These are phyloP conservation scores for Ogataea siamensis DNA, from an alignment of 805 yeast genomes.

Conservation along the genomic window DNA sequence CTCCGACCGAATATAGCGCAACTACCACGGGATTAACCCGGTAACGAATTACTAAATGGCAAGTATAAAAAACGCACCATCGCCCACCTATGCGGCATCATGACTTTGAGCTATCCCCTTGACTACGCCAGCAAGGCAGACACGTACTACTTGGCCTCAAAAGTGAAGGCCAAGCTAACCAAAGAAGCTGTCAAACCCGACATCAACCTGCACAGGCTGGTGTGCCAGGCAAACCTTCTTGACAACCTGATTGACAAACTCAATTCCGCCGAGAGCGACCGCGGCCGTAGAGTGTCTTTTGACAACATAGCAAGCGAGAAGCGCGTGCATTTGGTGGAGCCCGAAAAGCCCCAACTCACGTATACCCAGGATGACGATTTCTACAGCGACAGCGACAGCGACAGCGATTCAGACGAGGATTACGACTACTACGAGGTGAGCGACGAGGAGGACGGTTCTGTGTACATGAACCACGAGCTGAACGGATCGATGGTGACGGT, in stretches of 20 bases:
- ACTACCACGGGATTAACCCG: slow-evolving; percentile 1
- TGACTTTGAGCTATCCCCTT: slow-evolving; percentile 5
- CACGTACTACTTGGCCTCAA: slow-evolving; percentile 60
- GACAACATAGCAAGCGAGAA: slow-evolving; percentile 18
- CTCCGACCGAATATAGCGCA: slow-evolving; percentile 9
- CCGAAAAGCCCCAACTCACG: slow-evolving; percentile 12
- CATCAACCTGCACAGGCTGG: slow-evolving; percentile 55
- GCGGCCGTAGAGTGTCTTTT: slow-evolving; percentile 5
- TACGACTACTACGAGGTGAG: slow-evolving; percentile 20
- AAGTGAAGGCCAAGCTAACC: slow-evolving; percentile 62
- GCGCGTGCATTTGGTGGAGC: slow-evolving; percentile 20
- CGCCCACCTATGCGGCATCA: neutral
- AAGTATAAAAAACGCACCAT: slow-evolving; percentile 1
- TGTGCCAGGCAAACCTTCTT: slow-evolving; percentile 68
- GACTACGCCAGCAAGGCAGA: slow-evolving; percentile 35
- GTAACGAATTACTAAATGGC: slow-evolving; percentile 3
- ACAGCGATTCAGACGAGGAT: slow-evolving; percentile 28
- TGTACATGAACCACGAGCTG: slow-evolving; percentile 1
- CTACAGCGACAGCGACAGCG: slow-evolving; percentile 32
- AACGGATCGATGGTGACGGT: slow-evolving; percentile 4
- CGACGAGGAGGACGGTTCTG: slow-evolving; percentile 19
- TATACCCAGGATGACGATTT: slow-evolving; percentile 9
- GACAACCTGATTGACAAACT: slow-evolving; percentile 61
- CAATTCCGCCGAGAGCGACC: slow-evolving; percentile 23
- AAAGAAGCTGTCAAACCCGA: slow-evolving; percentile 58